Conservation (phyloP, 2,329 filamentous ascomycete genomes). For the Penicillium sp. region DNA sequence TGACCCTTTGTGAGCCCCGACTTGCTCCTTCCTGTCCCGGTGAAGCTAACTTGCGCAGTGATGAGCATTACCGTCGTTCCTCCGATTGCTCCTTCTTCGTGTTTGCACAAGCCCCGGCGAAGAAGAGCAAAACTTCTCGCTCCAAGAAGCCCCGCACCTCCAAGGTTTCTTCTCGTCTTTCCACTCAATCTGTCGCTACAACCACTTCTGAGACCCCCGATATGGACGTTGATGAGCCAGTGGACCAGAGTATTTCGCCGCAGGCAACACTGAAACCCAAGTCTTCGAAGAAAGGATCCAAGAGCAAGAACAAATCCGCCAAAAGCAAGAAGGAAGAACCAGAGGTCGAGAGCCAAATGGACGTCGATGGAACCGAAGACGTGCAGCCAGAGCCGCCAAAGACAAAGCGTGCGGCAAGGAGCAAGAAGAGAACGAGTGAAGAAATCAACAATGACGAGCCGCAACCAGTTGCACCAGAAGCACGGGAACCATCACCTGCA, state of each 20-base stretch:
- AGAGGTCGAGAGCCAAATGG: constrained; percentile 43
- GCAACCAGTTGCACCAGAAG: constrained; percentile 15
- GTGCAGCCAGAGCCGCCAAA: constrained; percentile 33
- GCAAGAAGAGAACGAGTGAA: constrained; percentile 5
- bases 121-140: constrained; percentile 56
- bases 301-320: constrained; percentile 34
- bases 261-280: constrained; percentile 53
- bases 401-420: constrained; percentile 28
- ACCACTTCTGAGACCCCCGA: constrained; percentile 46
- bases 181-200: constrained; percentile 50
- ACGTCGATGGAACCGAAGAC: constrained; percentile 28
- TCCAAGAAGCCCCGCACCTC: constrained; percentile 59
- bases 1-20: constrained; percentile 71
- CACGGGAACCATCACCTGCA: constrained; percentile 19
- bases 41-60: constrained; percentile 48
- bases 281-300: constrained; percentile 44
- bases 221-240: constrained; percentile 47
- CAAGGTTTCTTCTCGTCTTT: constrained; percentile 65
- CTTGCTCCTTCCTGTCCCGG: constrained; percentile 20
- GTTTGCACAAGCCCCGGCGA: constrained; percentile 55
- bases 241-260: constrained; percentile 58
- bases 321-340: constrained; percentile 43
- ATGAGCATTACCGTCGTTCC: constrained; percentile 79
- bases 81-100: constrained; percentile 80
- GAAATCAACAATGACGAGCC: constrained; percentile 22